Evolutionary conservation across 176 grass and related monocot genomes (phyloP), one percentile per base, ranked within the genome.

Genomic region (Chloris gayana): DNA sequence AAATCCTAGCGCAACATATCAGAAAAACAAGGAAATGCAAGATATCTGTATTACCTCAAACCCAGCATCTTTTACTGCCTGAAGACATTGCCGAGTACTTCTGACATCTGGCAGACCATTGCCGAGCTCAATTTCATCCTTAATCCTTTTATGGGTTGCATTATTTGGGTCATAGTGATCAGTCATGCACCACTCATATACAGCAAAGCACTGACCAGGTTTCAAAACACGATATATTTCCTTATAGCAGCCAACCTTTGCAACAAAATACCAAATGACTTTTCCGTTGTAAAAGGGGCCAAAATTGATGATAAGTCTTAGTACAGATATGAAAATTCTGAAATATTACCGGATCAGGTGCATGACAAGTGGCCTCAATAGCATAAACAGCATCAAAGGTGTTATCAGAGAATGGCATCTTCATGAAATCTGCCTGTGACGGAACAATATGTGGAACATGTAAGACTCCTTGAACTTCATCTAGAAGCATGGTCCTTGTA

Each of bases 121-220:
- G 14, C 96, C 96, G 14, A 98, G 90, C 80, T 98, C 96, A 70
- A 98, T 82, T 78, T 95, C 90, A 69, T 94, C 88, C 79, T 98
- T 98, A 6, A 87, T 93, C 83, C 75, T 95, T 77, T 93, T 87
- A 34, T 98, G 96, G 7, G 73, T 92, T 71, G 92, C 84, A 83
- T 98, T 98, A 38, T 74, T 86, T 7, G 90, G 68, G 78, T 98
- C 88, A 69, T 87, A 98, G 18, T 98, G 92, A 59, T 89, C 90
- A 27, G 96, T 98, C 69, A 98, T 83, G 86, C 96, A 98, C 90
- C 96, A 98, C 49, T 98, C 96, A 72, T 93, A 93, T 15, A 89
- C 90, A 19, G 96, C 96, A 87, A 95, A 98, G 84, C 84, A 95
- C 53, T 95, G 96, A 21, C 96, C 96, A 79, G 92, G 92, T 71